Evolutionary conservation across 768 basidiomycete genomes (phyloP), one percentile per base, ranked within the genome.

Genomic region (Boletus huronensis): DNA sequence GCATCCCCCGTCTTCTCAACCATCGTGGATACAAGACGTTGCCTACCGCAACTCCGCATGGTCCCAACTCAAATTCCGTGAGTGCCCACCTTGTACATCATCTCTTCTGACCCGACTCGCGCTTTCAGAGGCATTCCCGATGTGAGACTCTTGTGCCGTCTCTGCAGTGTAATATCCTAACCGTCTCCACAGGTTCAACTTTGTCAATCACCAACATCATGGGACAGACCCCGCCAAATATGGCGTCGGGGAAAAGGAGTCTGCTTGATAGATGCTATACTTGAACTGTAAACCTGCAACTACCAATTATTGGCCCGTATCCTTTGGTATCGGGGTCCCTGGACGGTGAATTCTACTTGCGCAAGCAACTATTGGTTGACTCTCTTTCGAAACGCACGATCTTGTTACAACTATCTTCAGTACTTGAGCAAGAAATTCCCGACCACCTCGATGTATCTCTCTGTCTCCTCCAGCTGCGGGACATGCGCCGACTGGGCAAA

Each of bases 51-150:
- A 98, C 77, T 95, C 92, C 11, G 85, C 80, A 13, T 96, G 86
- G 79, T 90, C 90, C n/a, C 93, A 95, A 70, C 82, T 97, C 62
- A 96, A 95, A 73, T 89, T 97, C 69, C 80, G 90, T 90, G 69
- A 70, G 85, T 78, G 41, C n/a, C 53, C 42, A 34, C 17, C 7
- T 48, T 46, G 46, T 38, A 49, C 36, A 17, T 45, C 32, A 32
- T 41, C 19, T 39, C 28, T 23, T 23, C 38, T 63, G 26, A 63
- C 40, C 51, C 65, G 41, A 61, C 54, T 35, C 34, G 23, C 60
- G 23, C 60, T 53, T 48, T 10, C 66, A 89, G 87, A 81, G 60
- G 76, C 79, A 36, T 84, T 93, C 70, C 90, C 88, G 23, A 89
- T 90, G 89, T 88, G 66, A 70, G 85, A 68, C 29, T 32, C 23